Conservation (phyloP, 768 basidiomycete genomes). For the Suillus weaverae region DNA sequence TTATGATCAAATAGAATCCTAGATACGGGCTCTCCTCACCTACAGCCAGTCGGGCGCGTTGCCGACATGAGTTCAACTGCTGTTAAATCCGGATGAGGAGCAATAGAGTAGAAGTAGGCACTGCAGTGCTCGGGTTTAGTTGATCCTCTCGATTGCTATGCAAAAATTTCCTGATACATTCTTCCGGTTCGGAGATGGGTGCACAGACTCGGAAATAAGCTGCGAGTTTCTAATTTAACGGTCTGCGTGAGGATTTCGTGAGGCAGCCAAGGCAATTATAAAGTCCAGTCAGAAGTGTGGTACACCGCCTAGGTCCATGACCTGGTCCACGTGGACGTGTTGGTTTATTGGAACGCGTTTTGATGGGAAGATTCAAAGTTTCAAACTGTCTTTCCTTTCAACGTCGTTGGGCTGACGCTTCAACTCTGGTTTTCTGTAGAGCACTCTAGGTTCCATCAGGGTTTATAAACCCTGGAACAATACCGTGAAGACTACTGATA, state of each 20-base stretch:
- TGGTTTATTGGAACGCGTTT: conserved; percentile 13
- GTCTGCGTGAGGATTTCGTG: conserved; percentile 1
- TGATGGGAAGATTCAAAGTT: conserved; percentile 6
- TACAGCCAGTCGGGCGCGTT: conserved; percentile 54
- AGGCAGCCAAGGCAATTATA: neutral
- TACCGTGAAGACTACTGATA: conserved; percentile 7
- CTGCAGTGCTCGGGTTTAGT: neutral
- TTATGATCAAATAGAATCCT: conserved; percentile 43
- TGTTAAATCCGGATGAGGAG: conserved; percentile 24
- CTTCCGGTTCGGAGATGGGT: conserved; percentile 3
- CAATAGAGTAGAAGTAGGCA: neutral
- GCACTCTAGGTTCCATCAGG: conserved; percentile 7
- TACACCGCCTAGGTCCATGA: conserved; percentile 16
- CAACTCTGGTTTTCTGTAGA: conserved; percentile 4
- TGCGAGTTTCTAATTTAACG: neutral
- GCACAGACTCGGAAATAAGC: conserved; percentile 4
- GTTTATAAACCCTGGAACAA: conserved; percentile 11
- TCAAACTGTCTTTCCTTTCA: neutral
- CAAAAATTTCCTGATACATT: neutral
- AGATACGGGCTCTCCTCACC: conserved; percentile 60
- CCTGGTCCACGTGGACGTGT: conserved; percentile 23
- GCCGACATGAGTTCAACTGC: conserved; percentile 38
- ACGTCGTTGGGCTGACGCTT: neutral
- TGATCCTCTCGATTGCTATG: neutral
- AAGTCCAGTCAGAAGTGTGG: neutral